Base-by-base conservation (phyloP, 2,329 filamentous ascomycete species). In the Colletotrichum sp. region DNA sequence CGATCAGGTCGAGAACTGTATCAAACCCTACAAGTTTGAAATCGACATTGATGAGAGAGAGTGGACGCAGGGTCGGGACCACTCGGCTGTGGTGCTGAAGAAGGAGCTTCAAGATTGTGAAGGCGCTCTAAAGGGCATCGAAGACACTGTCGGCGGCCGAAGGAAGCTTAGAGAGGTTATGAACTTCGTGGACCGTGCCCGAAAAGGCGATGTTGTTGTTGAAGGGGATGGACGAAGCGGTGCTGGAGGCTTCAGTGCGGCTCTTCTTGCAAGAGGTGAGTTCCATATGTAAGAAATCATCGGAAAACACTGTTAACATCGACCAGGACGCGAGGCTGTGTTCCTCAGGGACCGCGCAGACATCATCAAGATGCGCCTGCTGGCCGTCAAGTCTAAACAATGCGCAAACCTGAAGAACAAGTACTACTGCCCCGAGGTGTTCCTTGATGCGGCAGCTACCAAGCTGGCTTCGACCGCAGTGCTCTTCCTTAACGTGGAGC, bases 21-120 rank as follows among this genome's bases (percentile, higher is more conserved):
- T 99, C 85, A 99, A 99, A 84, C 97, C 97, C 0, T 99, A 96
- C 88, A 99, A 99, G 83, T 98, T 96, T 79, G 96, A 98, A 77
- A 98, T 99, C 74, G 97, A 99, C 80, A 93, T 99, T 60, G 95
- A 98, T 81, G 94, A 96, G 52, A 89, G 92, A 9, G 97, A 99
- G 83, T 99, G 97, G 97, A 84, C 89, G 5, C 92, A 94, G 76
- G 96, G 96, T 1, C 90, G 96, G 67, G 96, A 98, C 61, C 97
- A 97, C 79, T 93, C 96, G 2, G 90, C 92, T 52, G 90, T 88
- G 10, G 93, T 97, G 2, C 87, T 99, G n/a, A 97, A 97, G 84
- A 93, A 94, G 66, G 97, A 99, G 83, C 88, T 99, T 6, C 90
- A 91, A 73, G 95, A 96, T 28, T 98, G 95, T 79, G 96, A 98